Evolutionary conservation across 1,284 basidiomycete species (phyloP).

Genomic region (Violaceomyces palustris): DNA sequence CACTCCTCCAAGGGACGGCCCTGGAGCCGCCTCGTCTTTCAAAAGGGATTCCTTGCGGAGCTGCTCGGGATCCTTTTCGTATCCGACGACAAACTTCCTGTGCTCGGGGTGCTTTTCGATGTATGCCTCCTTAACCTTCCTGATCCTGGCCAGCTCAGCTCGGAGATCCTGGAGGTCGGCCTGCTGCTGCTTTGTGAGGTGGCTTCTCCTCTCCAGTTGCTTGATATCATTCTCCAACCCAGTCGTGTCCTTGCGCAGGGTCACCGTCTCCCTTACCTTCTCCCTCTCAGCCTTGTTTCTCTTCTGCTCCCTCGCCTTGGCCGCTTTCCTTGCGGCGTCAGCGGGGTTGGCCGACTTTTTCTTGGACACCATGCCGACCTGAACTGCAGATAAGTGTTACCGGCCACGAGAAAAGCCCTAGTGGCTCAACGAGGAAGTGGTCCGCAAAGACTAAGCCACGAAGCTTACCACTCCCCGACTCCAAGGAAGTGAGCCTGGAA

Average conservation of each 20-base stretch:
- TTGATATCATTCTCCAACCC: no score
- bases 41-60: constrained; percentile 1
- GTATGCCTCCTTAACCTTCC: constrained; percentile 54
- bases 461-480: no score
- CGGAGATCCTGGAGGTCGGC: constrained; percentile 25
- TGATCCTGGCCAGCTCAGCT: constrained; percentile 23
- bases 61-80: constrained; percentile 7
- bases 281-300: constrained; percentile 47
- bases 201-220: constrained; percentile 14
- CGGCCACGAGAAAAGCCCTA: no score
- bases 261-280: constrained; percentile 35
- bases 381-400: no score
- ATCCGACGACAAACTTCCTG: constrained; percentile 68
- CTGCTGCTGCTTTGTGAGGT: constrained; percentile 11
- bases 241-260: constrained; percentile 22
- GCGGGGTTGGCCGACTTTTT: constrained; percentile 45
- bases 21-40: constrained; percentile 15
- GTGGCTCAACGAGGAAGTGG: no score
- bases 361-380: no score
- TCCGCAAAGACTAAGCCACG: no score
- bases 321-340: constrained; percentile 52
- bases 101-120: constrained; percentile 82
- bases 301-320: constrained; percentile 26
- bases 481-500: no score
- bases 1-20: constrained; percentile 64